Evolutionary conservation across 2,329 filamentous ascomycete species (phyloP).

Genomic region (Claviceps africana): DNA sequence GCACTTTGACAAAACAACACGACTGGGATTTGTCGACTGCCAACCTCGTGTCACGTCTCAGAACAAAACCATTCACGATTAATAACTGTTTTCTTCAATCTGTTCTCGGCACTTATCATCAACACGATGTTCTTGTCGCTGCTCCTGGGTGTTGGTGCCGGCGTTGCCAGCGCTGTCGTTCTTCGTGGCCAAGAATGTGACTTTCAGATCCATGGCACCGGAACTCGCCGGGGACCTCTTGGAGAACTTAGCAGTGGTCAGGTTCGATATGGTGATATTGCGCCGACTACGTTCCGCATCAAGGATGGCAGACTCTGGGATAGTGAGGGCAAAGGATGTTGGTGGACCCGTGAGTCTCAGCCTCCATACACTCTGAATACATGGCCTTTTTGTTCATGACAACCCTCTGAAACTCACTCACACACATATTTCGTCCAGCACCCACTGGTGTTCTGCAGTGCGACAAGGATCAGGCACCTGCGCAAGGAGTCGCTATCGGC

Average conservation of each 20-base stretch:
- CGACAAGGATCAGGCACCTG: conserved; percentile 36
- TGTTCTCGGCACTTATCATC: neutral
- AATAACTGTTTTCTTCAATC: neutral
- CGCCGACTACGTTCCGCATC: conserved; percentile 38
- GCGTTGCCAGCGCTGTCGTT: conserved; percentile 8
- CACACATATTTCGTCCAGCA: conserved; percentile 17
- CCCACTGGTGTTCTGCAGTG: conserved; percentile 48
- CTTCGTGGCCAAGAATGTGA: conserved; percentile 10
- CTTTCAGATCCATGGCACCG: conserved; percentile 37
- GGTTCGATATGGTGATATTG: conserved; percentile 32
- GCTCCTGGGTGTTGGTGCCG: conserved; percentile 7
- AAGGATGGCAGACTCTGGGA: conserved; percentile 42
- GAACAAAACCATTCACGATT: neutral
- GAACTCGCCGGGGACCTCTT: conserved; percentile 33
- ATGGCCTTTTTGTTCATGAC: neutral
- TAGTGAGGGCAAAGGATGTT: conserved; percentile 42
- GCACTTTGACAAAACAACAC: neutral
- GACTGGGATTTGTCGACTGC: neutral
- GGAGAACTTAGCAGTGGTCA: conserved; percentile 50
- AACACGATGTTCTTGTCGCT: conserved; percentile 1
- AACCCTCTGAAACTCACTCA: neutral
- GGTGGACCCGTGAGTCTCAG: conserved; percentile 38
- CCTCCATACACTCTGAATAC: neutral
- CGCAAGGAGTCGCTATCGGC: conserved; percentile 40
- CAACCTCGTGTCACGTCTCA: neutral